A percentile compares a stretch with the other conserved stretches of the same genome.
phyloP scores from a whole-genome alignment of 1,139 yeast genomes.

The Dujonia santamariae region DNA sequence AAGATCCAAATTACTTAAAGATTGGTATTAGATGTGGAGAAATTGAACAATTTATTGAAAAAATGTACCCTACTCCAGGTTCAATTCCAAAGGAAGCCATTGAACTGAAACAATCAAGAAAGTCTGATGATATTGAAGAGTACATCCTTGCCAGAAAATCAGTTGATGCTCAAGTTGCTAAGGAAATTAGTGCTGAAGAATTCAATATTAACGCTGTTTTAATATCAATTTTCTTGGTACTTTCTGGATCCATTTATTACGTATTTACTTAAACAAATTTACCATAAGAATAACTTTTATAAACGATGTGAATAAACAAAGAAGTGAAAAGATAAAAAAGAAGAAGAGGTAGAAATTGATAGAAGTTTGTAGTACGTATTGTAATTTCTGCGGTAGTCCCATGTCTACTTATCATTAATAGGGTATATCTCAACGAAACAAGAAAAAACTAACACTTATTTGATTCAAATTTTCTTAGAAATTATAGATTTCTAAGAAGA shows the following conservation, averaged over 20 bases:
- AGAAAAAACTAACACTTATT: too few relatives aligned
- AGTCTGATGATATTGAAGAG: slow-evolving; percentile 22
- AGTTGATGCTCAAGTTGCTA: slow-evolving; percentile 30
- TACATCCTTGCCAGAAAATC: slow-evolving; percentile 25
- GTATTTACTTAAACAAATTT: too few relatives aligned
- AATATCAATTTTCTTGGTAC: slow-evolving; percentile 7
- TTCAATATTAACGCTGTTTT: slow-evolving; percentile 22
- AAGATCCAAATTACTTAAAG: slow-evolving; percentile 83
- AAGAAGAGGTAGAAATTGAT: too few relatives aligned
- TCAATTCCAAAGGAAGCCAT: slow-evolving; percentile 31
- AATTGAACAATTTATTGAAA: slow-evolving; percentile 80
- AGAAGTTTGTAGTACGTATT: too few relatives aligned
- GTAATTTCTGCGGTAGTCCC: too few relatives aligned
- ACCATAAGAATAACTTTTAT: too few relatives aligned
- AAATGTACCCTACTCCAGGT: slow-evolving; percentile 52
- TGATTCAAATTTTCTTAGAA: too few relatives aligned
- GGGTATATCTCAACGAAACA: too few relatives aligned
- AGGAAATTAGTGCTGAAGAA: slow-evolving; percentile 24
- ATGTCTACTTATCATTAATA: too few relatives aligned
- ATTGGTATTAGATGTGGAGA: slow-evolving; percentile 86
- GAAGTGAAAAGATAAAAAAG: too few relatives aligned
- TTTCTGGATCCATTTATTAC: slow-evolving; percentile 6
- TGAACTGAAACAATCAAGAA: slow-evolving; percentile 13
- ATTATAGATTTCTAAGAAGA: too few relatives aligned
- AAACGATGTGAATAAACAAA: too few relatives aligned